These are phyloP conservation scores for Exophiala xenobiotica DNA, from an alignment of 2,329 filamentous ascomycete species.

Conservation along the genomic window DNA sequence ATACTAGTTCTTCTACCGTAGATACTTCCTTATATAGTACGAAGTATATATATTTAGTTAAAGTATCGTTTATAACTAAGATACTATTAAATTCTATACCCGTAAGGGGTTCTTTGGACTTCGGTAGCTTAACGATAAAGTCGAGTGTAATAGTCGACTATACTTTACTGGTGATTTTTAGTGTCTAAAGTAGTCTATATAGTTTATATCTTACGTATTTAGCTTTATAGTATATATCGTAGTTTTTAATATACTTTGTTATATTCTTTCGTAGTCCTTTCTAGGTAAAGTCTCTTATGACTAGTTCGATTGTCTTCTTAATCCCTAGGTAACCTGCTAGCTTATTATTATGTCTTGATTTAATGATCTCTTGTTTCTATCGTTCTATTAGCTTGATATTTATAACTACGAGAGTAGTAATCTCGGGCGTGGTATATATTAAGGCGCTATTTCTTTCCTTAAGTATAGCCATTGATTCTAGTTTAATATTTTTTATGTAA, in stretches of 20 bases:
- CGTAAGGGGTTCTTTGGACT: not conserved
- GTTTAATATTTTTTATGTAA: conserved; percentile 13
- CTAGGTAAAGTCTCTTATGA: conserved; percentile 14
- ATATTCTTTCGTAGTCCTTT: conserved; percentile 13
- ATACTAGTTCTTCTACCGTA: not conserved
- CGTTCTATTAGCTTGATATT: not conserved
- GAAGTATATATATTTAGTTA: not conserved
- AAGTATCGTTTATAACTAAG: not conserved
- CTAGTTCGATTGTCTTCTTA: conserved; percentile 18
- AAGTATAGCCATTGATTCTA: not conserved
- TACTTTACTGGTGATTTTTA: not conserved
- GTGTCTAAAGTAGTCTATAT: conserved; percentile 5
- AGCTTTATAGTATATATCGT: conserved; percentile 8
- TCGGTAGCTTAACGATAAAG: conserved; percentile 7
- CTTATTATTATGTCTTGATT: conserved; percentile 11
- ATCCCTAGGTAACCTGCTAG: conserved; percentile 14
- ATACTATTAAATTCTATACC: not conserved
- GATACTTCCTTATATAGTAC: not conserved
- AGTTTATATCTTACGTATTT: conserved; percentile 18
- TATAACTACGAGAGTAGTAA: not conserved
- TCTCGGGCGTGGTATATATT: conserved; percentile 7
- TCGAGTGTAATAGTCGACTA: not conserved
- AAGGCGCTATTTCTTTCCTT: conserved; percentile 2
- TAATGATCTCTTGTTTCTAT: conserved; percentile 10
- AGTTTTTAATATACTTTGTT: conserved; percentile 14